Percentiles rank a stretch among this genome's conserved stretches.
phyloP scores from a whole-genome alignment of 148 eudicot genomes.

The Camellia granthamiana region DNA sequence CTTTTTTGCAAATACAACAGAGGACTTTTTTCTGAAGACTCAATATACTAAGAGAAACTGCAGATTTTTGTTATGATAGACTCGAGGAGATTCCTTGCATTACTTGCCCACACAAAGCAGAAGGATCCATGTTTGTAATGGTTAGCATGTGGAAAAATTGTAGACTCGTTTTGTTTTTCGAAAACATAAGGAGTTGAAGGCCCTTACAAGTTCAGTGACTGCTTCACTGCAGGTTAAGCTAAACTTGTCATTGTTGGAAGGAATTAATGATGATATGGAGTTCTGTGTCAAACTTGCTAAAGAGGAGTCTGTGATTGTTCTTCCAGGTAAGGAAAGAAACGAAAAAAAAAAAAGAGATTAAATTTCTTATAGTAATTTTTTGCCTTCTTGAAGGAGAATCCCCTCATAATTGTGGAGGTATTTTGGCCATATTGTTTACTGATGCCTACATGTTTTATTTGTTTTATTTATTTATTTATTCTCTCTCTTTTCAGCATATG shows the following conservation, averaged over 20 bases:
- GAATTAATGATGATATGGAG: constrained; percentile 50
- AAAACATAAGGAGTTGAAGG: no score
- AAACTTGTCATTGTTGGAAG: constrained; percentile 41
- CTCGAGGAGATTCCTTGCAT: constrained; percentile 46
- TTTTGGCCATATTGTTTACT: no score
- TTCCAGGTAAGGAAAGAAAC: constrained; percentile 34
- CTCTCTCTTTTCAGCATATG: no score
- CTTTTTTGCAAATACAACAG: constrained; percentile 40
- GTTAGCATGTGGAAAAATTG: constrained; percentile 19
- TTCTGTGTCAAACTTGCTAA: constrained; percentile 60
- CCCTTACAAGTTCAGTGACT: no score
- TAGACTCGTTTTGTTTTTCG: not conserved
- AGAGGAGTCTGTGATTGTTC: constrained; percentile 43
- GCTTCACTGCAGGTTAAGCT: constrained; percentile 47
- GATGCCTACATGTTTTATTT: no score
- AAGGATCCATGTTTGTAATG: constrained; percentile 58
- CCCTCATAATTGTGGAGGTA: not conserved
- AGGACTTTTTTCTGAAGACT: constrained; percentile 44
- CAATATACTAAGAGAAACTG: constrained; percentile 30
- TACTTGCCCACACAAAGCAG: constrained; percentile 53
- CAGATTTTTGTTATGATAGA: constrained; percentile 35
- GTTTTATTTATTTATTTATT: no score
- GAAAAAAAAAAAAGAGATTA: no score
- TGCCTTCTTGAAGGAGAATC: not conserved
- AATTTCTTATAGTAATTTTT: no score